Base-by-base conservation (phyloP, 2,329 filamentous ascomycete genomes). In the Exophiala bonariae region DNA sequence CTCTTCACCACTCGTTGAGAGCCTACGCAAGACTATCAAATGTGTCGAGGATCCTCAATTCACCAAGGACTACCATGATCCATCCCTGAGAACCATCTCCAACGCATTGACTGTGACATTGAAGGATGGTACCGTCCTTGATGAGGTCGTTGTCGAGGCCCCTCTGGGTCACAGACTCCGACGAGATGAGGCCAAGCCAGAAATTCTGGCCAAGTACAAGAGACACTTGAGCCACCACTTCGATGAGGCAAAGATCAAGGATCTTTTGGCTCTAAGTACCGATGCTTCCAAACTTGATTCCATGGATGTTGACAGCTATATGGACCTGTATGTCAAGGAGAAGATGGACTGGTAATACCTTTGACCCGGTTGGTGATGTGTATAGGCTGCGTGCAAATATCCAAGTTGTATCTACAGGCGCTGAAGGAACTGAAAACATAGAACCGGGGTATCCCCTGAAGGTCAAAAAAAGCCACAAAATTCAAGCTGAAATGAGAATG, bases 21-120 rank as follows among this genome's bases (percentile, higher is more conserved):
- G 86, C 47, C 86, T 99, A 54, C 86, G 93, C 66, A 79, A 95
- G 77, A 89, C 88, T 77, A 97, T 99, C 76, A 84, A 83, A 71
- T 99, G 93, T 71, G 89, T 96, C 44, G 93, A 99, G 75, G 93
- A 99, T 73, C 87, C 89, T 48, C 81, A 92, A 72, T 97, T 91
- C 79, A 97, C 93, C 59, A 74, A 79, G 66, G 92, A 97, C 72
- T 99, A 99, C 83, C 93, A 99, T 68, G 81, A 97, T 76, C 89
- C 93, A 22, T 76, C 80, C 59, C 88, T 95, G 76, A 89, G 93
- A 62, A 96, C 90, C 71, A 99, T 99, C 73, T 89, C 90, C 70
- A 99, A 99, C 75, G 93, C 91, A 7, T 79, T 99, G 58, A 96
- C 91, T 22, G 91, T 99, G 49, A 92, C 86, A 63, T 80, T 99